A percentile compares a stretch with the other conserved stretches of the same genome.
Evolutionary conservation across 2,329 filamentous ascomycete genomes (phyloP).

Genomic region (Trichoderma pleuroti): DNA sequence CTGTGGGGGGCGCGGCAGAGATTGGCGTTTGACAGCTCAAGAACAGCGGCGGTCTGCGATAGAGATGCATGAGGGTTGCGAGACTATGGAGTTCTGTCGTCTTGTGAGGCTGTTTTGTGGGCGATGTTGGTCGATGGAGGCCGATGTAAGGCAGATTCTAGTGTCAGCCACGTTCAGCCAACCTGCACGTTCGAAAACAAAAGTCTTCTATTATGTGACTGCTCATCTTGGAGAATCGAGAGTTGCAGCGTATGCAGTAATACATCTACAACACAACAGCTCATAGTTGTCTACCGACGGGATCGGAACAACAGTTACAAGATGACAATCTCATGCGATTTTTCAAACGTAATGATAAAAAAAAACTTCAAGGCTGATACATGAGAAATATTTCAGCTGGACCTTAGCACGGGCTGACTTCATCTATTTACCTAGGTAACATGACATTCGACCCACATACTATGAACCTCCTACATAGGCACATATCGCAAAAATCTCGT

Average conservation of each 20-base stretch:
- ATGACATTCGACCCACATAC: neutral
- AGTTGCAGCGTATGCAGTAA: neutral
- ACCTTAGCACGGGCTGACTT: neutral
- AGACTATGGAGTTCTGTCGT: neutral
- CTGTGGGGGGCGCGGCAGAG: neutral
- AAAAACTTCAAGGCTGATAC: neutral
- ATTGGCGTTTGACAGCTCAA: constrained; percentile 3
- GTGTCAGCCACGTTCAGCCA: neutral
- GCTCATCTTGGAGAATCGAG: neutral
- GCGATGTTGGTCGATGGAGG: neutral
- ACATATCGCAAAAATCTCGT: neutral
- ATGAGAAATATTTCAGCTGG: neutral
- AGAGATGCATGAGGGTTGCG: neutral
- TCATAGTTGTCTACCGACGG: neutral
- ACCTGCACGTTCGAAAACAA: neutral
- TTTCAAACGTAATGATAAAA: neutral
- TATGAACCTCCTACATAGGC: neutral
- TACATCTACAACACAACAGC: neutral
- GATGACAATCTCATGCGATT: neutral
- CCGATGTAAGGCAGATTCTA: neutral
- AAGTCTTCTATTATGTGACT: neutral
- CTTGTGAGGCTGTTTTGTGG: neutral
- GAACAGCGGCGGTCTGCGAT: neutral
- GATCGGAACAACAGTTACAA: neutral
- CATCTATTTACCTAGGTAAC: neutral